Percentiles rank a stretch among this genome's conserved stretches.
Evolutionary conservation across 1,284 basidiomycete species (phyloP).

Genomic region (Flammula alnicola): DNA sequence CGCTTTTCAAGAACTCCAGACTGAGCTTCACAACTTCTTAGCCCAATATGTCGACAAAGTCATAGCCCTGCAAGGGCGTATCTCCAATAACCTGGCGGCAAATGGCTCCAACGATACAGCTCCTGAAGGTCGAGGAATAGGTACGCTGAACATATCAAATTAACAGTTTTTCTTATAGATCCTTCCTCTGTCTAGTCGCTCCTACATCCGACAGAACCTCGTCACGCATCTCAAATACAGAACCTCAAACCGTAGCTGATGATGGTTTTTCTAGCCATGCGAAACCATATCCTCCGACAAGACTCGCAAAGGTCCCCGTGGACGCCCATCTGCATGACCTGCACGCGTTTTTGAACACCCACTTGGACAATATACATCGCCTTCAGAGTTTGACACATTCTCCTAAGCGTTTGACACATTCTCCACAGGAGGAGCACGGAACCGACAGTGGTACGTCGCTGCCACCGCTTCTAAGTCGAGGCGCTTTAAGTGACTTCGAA

Average conservation of each 20-base stretch:
- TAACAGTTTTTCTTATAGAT: background rate
- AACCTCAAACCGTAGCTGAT: conserved; percentile 1
- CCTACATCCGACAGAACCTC: background rate
- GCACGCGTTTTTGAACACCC: conserved; percentile 22
- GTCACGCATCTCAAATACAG: conserved; percentile 9
- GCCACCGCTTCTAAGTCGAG: no score
- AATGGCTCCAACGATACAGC: conserved; percentile 9
- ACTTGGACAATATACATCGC: conserved; percentile 23
- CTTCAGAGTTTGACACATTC: conserved; percentile 20
- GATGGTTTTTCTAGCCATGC: conserved; percentile 6
- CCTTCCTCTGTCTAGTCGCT: background rate
- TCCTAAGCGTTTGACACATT: background rate
- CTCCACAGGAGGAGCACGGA: no score
- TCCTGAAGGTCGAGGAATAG: conserved; percentile 10
- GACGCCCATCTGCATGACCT: conserved; percentile 23
- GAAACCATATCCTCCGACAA: conserved; percentile 4
- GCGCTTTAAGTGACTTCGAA: no score
- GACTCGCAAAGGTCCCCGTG: conserved; percentile 11
- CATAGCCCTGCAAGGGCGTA: conserved; percentile 16
- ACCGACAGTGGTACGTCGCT: no score
- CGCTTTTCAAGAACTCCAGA: conserved; percentile 26
- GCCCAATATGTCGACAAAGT: conserved; percentile 22
- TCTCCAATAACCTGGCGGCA: conserved; percentile 11
- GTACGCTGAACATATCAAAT: conserved; percentile 6
- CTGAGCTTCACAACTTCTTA: conserved; percentile 27